Percentiles rank a stretch among this genome's conserved stretches.
phyloP scores from a whole-genome alignment of 2,329 filamentous ascomycete species.

The Stemphylium lycopersici region DNA sequence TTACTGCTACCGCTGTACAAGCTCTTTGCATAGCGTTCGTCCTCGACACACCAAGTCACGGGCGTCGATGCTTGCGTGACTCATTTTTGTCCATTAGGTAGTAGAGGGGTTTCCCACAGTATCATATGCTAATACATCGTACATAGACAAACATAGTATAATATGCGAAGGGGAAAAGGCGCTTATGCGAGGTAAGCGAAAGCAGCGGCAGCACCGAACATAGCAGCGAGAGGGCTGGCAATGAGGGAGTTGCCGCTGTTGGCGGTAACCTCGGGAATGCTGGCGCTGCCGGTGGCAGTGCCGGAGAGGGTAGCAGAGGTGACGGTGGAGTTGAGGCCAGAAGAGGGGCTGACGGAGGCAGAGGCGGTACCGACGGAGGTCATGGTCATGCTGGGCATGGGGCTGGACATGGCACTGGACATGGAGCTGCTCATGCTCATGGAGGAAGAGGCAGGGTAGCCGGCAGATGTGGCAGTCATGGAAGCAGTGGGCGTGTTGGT shows the following conservation, averaged over 20 bases:
- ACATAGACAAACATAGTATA: conserved; percentile 14
- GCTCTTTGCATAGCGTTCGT: conserved; percentile 29
- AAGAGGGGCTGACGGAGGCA: conserved; percentile 27
- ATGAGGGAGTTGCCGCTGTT: conserved; percentile 38
- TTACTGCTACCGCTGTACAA: conserved; percentile 32
- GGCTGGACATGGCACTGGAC: conserved; percentile 6
- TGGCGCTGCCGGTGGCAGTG: conserved; percentile 17
- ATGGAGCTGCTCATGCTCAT: conserved; percentile 16
- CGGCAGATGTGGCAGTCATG: conserved; percentile 10
- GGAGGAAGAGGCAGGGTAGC: conserved; percentile 24
- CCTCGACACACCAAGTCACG: background rate
- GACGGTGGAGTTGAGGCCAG: conserved; percentile 37
- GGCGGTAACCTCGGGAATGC: conserved; percentile 23
- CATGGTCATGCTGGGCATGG: conserved; percentile 30
- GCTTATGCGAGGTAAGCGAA: conserved; percentile 50
- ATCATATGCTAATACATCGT: conserved; percentile 29
- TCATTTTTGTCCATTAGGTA: conserved; percentile 18
- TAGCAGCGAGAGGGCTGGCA: conserved; percentile 48
- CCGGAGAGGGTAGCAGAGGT: conserved; percentile 31
- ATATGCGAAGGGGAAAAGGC: conserved; percentile 1
- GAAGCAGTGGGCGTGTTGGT: conserved; percentile 21
- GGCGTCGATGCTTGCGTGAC: conserved; percentile 13
- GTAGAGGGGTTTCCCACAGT: conserved; percentile 16
- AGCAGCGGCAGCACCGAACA: conserved; percentile 50
- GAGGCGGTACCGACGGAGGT: conserved; percentile 34